Evolutionary conservation across 1,139 yeast genomes (phyloP).

Genomic region (Hyphopichia burtonii): DNA sequence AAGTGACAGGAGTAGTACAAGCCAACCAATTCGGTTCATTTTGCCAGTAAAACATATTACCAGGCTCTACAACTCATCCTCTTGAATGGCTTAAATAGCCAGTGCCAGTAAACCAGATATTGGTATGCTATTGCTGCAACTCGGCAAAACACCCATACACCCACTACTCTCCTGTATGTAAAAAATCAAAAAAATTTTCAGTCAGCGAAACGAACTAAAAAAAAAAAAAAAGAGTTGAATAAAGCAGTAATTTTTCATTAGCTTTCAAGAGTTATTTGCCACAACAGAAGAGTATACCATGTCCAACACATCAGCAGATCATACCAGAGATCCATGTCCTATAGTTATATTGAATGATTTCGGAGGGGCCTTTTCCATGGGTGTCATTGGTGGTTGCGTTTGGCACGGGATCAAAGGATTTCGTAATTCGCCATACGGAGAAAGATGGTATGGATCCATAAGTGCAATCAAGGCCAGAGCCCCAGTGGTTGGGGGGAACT

Average conservation of each 20-base stretch:
- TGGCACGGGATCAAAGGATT: constrained; percentile 99
- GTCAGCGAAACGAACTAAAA: constrained; percentile 2
- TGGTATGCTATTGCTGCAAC: too few relatives aligned
- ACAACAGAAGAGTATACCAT: constrained; percentile 14
- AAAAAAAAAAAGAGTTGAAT: constrained; percentile 1
- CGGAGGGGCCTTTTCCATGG: constrained; percentile 99
- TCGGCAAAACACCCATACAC: neutral
- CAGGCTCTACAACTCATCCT: too few relatives aligned
- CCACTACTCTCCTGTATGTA: neutral
- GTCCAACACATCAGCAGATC: constrained; percentile 78
- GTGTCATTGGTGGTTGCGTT: constrained; percentile 94
- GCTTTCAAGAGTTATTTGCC: neutral
- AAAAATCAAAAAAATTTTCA: neutral
- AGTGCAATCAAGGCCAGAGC: constrained; percentile 94
- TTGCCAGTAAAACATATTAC: too few relatives aligned
- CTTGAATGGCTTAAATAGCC: neutral
- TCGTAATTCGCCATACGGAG: constrained; percentile 96
- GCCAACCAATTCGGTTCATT: too few relatives aligned
- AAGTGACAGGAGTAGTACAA: too few relatives aligned
- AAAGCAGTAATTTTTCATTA: neutral
- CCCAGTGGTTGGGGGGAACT: constrained; percentile 98
- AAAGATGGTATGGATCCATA: constrained; percentile 85
- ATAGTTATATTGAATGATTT: constrained; percentile 92
- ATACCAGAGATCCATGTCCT: constrained; percentile 99
- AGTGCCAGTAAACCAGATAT: too few relatives aligned